Conservation (phyloP, 352 stramenopile species). For the Pythium aquatile region DNA sequence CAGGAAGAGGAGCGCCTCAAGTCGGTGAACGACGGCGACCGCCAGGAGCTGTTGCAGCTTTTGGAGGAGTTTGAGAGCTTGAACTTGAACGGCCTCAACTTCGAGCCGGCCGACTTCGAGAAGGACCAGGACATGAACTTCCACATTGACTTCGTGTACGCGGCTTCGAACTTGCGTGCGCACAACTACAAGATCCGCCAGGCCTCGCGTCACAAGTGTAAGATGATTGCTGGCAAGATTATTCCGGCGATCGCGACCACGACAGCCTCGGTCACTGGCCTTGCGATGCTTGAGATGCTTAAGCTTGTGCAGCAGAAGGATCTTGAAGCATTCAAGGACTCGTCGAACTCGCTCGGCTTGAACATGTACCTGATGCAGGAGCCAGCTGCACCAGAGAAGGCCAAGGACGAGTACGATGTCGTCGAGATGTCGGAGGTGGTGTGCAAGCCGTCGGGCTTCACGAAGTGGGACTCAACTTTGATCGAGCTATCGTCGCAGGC, state of each 20-base stretch:
- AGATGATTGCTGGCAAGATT: slow-evolving; percentile 99
- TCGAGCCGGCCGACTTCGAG: slow-evolving; percentile 93
- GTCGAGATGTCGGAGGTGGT: slow-evolving; percentile 87
- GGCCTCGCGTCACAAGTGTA: slow-evolving; percentile 89
- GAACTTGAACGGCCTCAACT: slow-evolving; percentile 53
- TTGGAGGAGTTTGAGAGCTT: slow-evolving; percentile 65
- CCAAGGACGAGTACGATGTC: slow-evolving; percentile 91
- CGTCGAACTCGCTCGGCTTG: slow-evolving; percentile 89
- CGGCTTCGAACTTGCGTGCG: slow-evolving; percentile 95
- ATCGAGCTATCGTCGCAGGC: slow-evolving; percentile 66
- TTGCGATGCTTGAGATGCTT: slow-evolving; percentile 93
- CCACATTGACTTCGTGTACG: slow-evolving; percentile 98
- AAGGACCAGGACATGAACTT: slow-evolving; percentile 97
- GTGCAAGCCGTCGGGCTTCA: slow-evolving; percentile 86
- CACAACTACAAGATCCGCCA: slow-evolving; percentile 86
- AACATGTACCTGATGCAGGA: slow-evolving; percentile 94
- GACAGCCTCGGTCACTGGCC: slow-evolving; percentile 97
- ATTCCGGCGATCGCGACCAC: slow-evolving; percentile 99
- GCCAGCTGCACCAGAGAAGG: slow-evolving; percentile 75
- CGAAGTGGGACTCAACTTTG: slow-evolving; percentile 91
- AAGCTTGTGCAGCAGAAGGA: slow-evolving; percentile 89
- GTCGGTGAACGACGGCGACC: slow-evolving; percentile 56
- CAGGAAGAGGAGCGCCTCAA: slow-evolving; percentile 40
- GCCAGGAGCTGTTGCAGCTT: slow-evolving; percentile 62
- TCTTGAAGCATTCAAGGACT: slow-evolving; percentile 90